These are phyloP conservation scores for Solanum rostratum DNA, from an alignment of 257 asterid species.

Conservation along the genomic window DNA sequence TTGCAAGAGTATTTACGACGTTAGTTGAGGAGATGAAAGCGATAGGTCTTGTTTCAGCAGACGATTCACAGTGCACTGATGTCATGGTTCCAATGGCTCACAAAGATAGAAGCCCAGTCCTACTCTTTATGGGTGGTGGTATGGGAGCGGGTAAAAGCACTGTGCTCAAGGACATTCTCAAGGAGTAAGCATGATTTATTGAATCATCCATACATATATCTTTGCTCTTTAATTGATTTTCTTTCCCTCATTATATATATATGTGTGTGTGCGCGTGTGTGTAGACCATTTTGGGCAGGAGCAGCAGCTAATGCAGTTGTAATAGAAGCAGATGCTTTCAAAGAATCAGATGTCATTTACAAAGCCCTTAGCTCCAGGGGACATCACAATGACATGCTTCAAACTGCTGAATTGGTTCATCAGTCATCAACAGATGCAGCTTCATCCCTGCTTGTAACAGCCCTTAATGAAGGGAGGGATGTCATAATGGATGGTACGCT, in stretches of 20 bases:
- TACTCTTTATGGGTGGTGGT: slow-evolving; percentile 18
- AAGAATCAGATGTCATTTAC: slow-evolving; percentile 87
- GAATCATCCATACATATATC: too few relatives aligned
- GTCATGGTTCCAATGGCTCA: slow-evolving; percentile 21
- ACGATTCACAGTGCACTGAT: slow-evolving; percentile 10
- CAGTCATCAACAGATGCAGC: slow-evolving; percentile 97
- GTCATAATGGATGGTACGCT: slow-evolving; percentile 98
- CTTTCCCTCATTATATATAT: background rate
- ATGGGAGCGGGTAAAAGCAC: slow-evolving; percentile 19
- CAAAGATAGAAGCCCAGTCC: slow-evolving; percentile 16
- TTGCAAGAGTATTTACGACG: slow-evolving; percentile 12
- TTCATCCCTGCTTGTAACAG: slow-evolving; percentile 82
- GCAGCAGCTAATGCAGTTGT: slow-evolving; percentile 11
- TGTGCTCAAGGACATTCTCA: slow-evolving; percentile 16
- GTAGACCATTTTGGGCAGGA: slow-evolving; percentile 18
- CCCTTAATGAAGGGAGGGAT: slow-evolving; percentile 90
- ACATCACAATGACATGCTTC: slow-evolving; percentile 94
- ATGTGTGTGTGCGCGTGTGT: too few relatives aligned
- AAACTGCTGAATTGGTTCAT: slow-evolving; percentile 86
- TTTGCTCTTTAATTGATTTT: background rate
- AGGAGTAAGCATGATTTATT: slow-evolving; percentile 4
- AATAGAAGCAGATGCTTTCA: slow-evolving; percentile 67
- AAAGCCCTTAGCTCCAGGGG: slow-evolving; percentile 78
- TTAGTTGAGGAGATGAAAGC: slow-evolving; percentile 18
- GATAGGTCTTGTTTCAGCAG: slow-evolving; percentile 9